phyloP scores from a whole-genome alignment of 495 filamentous ascomycete genomes.

The Xylaria bambusicola region DNA sequence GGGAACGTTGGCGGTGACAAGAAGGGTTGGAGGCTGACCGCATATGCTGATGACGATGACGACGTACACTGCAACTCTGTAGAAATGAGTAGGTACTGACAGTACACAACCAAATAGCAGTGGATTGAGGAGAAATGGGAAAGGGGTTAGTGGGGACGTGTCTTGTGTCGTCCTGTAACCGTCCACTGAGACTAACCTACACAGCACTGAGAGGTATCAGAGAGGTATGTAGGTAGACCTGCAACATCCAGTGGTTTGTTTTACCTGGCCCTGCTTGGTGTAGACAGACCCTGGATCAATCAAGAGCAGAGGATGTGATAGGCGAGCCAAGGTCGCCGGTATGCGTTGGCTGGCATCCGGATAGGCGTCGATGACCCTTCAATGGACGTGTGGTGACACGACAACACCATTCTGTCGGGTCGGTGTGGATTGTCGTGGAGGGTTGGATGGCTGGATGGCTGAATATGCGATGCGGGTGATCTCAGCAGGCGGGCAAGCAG shows the following conservation, averaged over 20 bases:
- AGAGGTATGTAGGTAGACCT: too few species aligned
- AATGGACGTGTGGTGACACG: conserved; percentile 20
- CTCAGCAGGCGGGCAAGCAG: conserved; percentile 4
- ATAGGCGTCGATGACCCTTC: too few species aligned
- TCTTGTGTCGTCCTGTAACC: too few species aligned
- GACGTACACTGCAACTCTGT: background rate
- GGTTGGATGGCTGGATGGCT: too few species aligned
- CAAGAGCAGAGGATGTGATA: background rate
- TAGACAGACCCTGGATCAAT: background rate
- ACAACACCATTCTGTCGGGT: conserved; percentile 20
- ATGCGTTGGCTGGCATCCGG: conserved; percentile 16
- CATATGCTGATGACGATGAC: conserved; percentile 1
- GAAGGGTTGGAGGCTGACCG: conserved; percentile 21
- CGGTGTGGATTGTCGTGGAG: conserved; percentile 10
- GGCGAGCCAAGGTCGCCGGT: conserved; percentile 4
- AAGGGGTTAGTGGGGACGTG: background rate
- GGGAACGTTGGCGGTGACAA: conserved; percentile 22
- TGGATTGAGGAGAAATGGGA: background rate
- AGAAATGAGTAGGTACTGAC: background rate
- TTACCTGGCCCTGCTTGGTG: background rate
- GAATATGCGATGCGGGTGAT: conserved; percentile 6
- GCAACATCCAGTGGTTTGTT: too few species aligned
- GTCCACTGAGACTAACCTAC: too few species aligned
- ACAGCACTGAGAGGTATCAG: too few species aligned
- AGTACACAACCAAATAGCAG: too few species aligned